Evolutionary conservation across 352 stramenopile species (phyloP), one percentile per base, ranked within the genome.

Genomic region (Phytophthora ramorum): DNA sequence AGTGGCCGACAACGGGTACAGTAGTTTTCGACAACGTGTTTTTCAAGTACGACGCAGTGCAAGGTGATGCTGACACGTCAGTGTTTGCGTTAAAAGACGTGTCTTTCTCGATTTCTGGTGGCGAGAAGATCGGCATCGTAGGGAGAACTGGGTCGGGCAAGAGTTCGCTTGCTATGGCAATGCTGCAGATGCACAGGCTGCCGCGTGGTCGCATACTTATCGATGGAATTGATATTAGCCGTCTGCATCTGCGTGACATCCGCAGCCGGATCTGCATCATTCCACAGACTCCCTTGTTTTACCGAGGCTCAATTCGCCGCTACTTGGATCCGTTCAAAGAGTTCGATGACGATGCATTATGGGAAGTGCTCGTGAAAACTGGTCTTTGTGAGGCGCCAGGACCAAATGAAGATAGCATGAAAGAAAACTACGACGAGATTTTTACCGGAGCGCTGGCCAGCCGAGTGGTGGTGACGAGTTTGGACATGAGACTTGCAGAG

Each of bases 301-400:
- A 98, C 66, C 86, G 81, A 19, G 93, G 93, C 14, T 93, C 83
- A 4, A 76, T 98, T 40, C 86, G 93, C 13, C 86, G 79, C 22
- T 98, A 99, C 72, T 71, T 99, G 10, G 95, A 99, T 64, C 96
- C 95, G 20, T 97, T 96, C 66, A 78, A 76, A 50, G 69, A 89
- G 53, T 93, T 87, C 63, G 75, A 71, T 17, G 91, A 97, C 38
- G 74, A 75, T 16, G 61, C 62, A 7, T 56, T 90, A 14, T 90
- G 81, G 81, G 37, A 59, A 24, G 81, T 84, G 19, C 50, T 90
- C 5, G 55, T 73, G 16, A 73, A 75, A 53, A 76, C 70, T 16
- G 71, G 79, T 14, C 74, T 90, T 22, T 69, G 63, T 52, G 83
- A 93, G 45, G 90, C 97, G 46, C 26, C 57, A 24, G 47, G 78